These are phyloP conservation scores for Saccharomycopsis fibuligera DNA, from an alignment of 805 yeast species.

Conservation along the genomic window DNA sequence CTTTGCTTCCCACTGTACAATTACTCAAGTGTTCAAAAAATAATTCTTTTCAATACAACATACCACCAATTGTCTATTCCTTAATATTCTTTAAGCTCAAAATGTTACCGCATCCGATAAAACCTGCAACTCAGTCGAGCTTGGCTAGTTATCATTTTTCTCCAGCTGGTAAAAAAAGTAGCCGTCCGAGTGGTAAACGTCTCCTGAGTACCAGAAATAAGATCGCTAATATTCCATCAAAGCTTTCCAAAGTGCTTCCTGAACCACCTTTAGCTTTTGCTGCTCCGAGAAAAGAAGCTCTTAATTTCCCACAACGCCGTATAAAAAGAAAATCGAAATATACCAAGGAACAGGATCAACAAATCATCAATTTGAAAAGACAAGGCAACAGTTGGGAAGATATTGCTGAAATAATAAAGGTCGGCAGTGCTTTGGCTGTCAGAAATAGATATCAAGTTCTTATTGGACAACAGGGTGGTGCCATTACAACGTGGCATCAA, in stretches of 20 bases:
- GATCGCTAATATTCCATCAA: background rate
- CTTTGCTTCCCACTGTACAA: too few relatives aligned
- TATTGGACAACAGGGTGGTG: conserved; percentile 79
- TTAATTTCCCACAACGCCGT: conserved; percentile 33
- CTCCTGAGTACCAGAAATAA: too few relatives aligned
- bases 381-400: conserved; percentile 68
- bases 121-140: too few relatives aligned
- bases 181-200: too few relatives aligned
- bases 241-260: background rate
- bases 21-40: too few relatives aligned
- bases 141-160: too few relatives aligned
- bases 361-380: conserved; percentile 54
- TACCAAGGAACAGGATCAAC: conserved; percentile 58
- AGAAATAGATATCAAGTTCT: conserved; percentile 73
- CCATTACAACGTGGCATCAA: conserved; percentile 54
- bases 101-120: too few relatives aligned
- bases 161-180: too few relatives aligned
- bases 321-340: conserved; percentile 63
- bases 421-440: conserved; percentile 66
- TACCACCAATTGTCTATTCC: too few relatives aligned
- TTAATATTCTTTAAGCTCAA: too few relatives aligned
- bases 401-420: conserved; percentile 58
- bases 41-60: too few relatives aligned
- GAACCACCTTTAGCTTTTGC: conserved; percentile 2
- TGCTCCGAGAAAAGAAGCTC: background rate